Evolutionary conservation across 225 moss, liverwort and hornwort species (phyloP).

Genomic region (Asterella californica): DNA sequence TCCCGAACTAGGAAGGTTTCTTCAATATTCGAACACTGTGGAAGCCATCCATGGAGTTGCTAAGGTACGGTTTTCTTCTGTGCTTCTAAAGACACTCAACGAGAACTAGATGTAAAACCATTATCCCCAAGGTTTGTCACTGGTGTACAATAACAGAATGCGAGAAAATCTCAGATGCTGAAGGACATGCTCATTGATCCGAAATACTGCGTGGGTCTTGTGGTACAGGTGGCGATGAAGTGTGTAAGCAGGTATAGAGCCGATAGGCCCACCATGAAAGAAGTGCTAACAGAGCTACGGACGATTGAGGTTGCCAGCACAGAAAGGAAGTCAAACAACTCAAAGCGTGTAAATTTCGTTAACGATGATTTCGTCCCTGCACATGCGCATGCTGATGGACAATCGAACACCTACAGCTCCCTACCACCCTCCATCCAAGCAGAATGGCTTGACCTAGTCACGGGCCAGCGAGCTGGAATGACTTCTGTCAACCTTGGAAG

Average conservation of each 20-base stretch:
- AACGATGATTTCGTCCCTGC: too few relatives aligned
- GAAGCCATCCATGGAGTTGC: neutral
- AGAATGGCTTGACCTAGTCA: too few relatives aligned
- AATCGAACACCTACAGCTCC: too few relatives aligned
- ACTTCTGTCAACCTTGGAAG: too few relatives aligned
- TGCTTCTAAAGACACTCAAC: neutral
- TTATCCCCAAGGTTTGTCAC: too few relatives aligned
- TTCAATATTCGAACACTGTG: neutral
- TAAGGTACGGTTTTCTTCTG: neutral
- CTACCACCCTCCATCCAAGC: too few relatives aligned
- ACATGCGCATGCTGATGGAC: too few relatives aligned
- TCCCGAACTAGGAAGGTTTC: neutral
- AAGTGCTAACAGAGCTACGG: constrained; percentile 13
- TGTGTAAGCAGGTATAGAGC: constrained; percentile 16
- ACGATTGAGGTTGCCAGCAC: neutral
- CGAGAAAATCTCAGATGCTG: neutral
- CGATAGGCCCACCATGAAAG: constrained; percentile 22
- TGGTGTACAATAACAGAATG: neutral
- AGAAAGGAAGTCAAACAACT: neutral
- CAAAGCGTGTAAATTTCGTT: too few relatives aligned
- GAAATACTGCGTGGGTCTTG: neutral
- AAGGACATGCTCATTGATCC: neutral
- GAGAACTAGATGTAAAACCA: neutral
- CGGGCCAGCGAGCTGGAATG: too few relatives aligned
- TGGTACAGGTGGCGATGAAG: constrained; percentile 23